These are phyloP conservation scores for Diutina sp. DNA, from an alignment of 1,139 yeast species.

Conservation along the genomic window DNA sequence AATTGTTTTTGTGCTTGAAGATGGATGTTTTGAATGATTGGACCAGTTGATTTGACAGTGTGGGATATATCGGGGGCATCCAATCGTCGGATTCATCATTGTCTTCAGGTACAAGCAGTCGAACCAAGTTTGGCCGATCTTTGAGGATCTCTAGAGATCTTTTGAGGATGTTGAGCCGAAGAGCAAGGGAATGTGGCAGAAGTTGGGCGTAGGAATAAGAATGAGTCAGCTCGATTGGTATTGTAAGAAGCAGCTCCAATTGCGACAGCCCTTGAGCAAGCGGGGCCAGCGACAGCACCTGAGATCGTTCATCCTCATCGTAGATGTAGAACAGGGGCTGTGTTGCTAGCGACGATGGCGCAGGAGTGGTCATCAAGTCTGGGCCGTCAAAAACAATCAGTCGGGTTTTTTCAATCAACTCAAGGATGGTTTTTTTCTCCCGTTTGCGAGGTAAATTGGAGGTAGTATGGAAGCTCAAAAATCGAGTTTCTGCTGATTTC, in stretches of 20 bases:
- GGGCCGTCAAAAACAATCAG: not conserved
- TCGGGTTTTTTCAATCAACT: not conserved
- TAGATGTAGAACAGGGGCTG: not conserved
- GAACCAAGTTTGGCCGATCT: slow-evolving; percentile 46
- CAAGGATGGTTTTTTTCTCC: not conserved
- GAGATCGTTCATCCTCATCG: not conserved
- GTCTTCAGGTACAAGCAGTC: slow-evolving; percentile 4
- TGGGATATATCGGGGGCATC: slow-evolving; percentile 1
- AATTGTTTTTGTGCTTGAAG: not conserved
- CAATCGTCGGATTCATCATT: slow-evolving; percentile 4
- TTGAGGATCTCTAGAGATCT: slow-evolving; percentile 61
- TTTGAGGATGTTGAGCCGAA: slow-evolving; percentile 61
- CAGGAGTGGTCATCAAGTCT: not conserved
- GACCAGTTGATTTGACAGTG: not conserved
- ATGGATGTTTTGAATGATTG: not conserved
- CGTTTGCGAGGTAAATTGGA: not conserved
- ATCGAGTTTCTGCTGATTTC: not conserved
- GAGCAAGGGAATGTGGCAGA: slow-evolving; percentile 69
- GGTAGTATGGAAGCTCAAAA: not conserved
- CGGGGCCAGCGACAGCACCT: not conserved
- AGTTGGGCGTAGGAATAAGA: slow-evolving; percentile 78
- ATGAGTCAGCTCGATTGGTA: slow-evolving; percentile 68
- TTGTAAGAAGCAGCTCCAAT: not conserved
- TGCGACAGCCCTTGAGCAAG: not conserved
- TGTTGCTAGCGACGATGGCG: not conserved